Evolutionary conservation across 495 filamentous ascomycete genomes (phyloP).

Genomic region (Trichocladium uniseriatum): DNA sequence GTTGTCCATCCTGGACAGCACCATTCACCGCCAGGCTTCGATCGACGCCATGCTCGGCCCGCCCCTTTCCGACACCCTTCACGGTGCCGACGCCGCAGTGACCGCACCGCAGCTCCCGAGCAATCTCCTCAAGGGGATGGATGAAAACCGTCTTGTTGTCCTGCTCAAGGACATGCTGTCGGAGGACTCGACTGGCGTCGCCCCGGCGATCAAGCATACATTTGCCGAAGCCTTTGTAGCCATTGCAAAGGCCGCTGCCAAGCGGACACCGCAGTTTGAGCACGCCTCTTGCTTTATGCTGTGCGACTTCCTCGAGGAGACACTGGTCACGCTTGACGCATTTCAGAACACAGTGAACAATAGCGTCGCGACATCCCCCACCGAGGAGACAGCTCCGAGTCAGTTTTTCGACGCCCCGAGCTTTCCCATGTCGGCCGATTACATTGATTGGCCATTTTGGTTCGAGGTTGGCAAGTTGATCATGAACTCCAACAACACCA

Average conservation of each 20-base stretch:
- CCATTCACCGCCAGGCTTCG: slow-evolving; percentile 62
- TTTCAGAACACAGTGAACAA: slow-evolving; percentile 39
- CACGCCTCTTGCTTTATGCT: slow-evolving; percentile 84
- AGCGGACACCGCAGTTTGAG: slow-evolving; percentile 72
- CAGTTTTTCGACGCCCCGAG: slow-evolving; percentile 7
- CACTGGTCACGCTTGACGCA: slow-evolving; percentile 32
- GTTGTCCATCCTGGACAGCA: slow-evolving; percentile 70
- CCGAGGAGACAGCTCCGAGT: slow-evolving; percentile 5
- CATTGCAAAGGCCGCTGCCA: slow-evolving; percentile 62
- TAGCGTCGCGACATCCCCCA: slow-evolving; percentile 24
- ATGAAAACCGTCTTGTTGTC: slow-evolving; percentile 83
- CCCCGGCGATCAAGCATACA: slow-evolving; percentile 46
- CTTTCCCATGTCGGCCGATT: slow-evolving; percentile 12
- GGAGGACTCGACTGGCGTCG: slow-evolving; percentile 47
- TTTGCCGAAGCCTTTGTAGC: slow-evolving; percentile 73
- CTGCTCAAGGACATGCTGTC: slow-evolving; percentile 78
- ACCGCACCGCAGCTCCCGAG: slow-evolving; percentile 40
- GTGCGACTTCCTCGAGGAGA: slow-evolving; percentile 87
- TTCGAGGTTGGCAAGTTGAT: slow-evolving; percentile 73
- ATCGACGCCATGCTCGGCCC: slow-evolving; percentile 46
- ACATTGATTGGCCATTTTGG: slow-evolving; percentile 85
- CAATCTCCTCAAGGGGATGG: slow-evolving; percentile 75
- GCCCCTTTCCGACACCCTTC: slow-evolving; percentile 68
- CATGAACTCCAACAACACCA: slow-evolving; percentile 80
- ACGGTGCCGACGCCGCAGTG: slow-evolving; percentile 63